Base-by-base conservation (phyloP, 371 early-diverging fungal genomes). In the Lichtheimia ramosa region DNA sequence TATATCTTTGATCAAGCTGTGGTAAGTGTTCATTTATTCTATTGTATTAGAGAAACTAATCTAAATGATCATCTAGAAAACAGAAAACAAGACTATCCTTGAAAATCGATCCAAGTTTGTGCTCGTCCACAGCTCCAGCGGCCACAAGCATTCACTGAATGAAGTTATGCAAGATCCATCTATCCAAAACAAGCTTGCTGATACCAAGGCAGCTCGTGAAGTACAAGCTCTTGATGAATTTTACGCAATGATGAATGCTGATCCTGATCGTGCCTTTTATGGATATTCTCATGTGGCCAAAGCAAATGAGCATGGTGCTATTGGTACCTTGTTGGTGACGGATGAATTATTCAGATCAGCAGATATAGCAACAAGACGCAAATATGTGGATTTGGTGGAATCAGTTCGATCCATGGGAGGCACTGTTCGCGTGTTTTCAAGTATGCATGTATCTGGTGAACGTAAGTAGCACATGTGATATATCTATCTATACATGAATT, bases 141-240 rank as follows among this genome's bases (percentile, higher is more conserved):
- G 98, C 3, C 97, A 97, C 71, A 96, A 95, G 70, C 93, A 94
- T 73, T 88, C 97, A 14, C 73, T 98, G 18, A 85, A 89, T 48
- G 98, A 98, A 71, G 91, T 96, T 1, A 89, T 98, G 83, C 85
- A 88, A 58, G 96, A 97, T 54, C 90, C 92, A 10, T 68, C 89
- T 10, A 85, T 96, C 39, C 91, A 89, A 63, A 69, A 82, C 7
- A 87, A 86, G 68, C 76, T 98, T 52, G 85, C 89, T 14, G 95
- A 97, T 66, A 98, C 98, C 34, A 97, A 97, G 72, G 93, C 92
- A 40, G 88, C 96, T 3, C 77, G 82, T 18, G 97, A 98, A 73
- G 90, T 92, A n/a, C 71, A 74, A 39, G 89, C 92, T 3, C 68
- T 98, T 40, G 91, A 95, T 49, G 76, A 82, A 25, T 97, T 97